Base-by-base conservation (phyloP, 768 basidiomycete genomes). In the Sarcodon sp. region DNA sequence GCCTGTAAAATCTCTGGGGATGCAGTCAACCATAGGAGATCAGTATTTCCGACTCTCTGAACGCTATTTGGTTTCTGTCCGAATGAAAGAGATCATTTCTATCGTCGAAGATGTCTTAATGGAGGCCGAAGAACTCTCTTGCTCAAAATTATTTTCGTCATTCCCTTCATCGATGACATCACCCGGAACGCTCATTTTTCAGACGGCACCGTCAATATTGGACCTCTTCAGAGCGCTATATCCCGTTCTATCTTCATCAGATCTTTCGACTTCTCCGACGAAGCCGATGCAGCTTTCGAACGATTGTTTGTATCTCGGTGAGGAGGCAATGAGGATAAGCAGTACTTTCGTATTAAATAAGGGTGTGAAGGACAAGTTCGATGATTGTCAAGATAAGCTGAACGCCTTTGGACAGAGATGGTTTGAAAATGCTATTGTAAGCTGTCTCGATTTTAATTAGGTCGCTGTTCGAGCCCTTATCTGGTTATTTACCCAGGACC, bases 191-290 rank as follows among this genome's bases (percentile, higher is more conserved):
- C 64, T 80, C 16, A 68, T 92, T 21, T 57, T 75, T 39, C 75
- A 81, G 53, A 71, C 82, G 1, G 73, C 82, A 13, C 67, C 77
- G 2, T 72, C 81, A 13, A 69, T 80, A 2, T 68, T 94, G 47
- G 90, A 93, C 47, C 66, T 96, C 7, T 86, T 80, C 64, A 75
- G 84, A 39, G 87, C 87, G 1, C 60, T 96, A 21, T 79, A 86
- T 59, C 88, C 88, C 10, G 70, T 85, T 35, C 70, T 70, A 33
- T 78, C 77, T 50, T 61, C 67, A 0, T 55, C 66, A 35, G 65
- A 69, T 41, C 61, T 86, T 32, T 15, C 59, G 18, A 61, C 69
- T 35, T 66, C 71, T 0, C 66, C 80, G 8, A 76, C 76, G 15
- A 63, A 69, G 27, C 68, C 73, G 1, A 80, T 94, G 73, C 76